Base-by-base conservation (phyloP, 805 yeast genomes). In the Pichia cephalocereana region DNA sequence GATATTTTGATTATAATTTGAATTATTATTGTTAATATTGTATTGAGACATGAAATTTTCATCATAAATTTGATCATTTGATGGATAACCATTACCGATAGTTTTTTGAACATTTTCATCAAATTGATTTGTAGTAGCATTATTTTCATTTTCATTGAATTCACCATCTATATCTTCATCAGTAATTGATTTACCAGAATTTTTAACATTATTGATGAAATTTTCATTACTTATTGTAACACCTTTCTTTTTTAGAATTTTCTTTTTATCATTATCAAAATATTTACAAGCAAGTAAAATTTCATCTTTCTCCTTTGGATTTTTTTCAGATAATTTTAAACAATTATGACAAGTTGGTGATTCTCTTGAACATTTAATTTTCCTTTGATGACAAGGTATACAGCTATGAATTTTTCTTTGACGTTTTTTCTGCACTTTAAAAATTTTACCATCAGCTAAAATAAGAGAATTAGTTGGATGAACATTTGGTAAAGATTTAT, bases 331-430 rank as follows among this genome's bases (percentile, higher is more conserved):
- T 8, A 59, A 23, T 26, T 48, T 75, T 17, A 67, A 64, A 63
- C 88, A 82, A 54, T 75, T 74, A 28, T 68, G 64, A 59, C 88
- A 82, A 15, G 75, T 68, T 1, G 86, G 86, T 34, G 70, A 73
- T 41, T 70, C 73, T 48, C 83, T 73, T 15, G 80, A 79, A 63
- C 88, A 82, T 55, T 79, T 80, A 53, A 82, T 79, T 63, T 82
- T 82, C 60, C 82, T 76, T 50, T 79, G 77, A 59, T 80, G 86
- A 52, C 86, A 80, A 38, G 81, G 73, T 14, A 80, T 77, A 60
- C 86, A 80, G 46, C 77, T 70, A 41, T 75, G 66, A 41, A 80
- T 78, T 55, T 73, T 73, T 46, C 86, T 60, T 59, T 80, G 86
- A 52, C 86, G 72, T 4, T 80, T 67, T 50, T 75, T 77, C 55